Evolutionary conservation across 371 early-diverging fungal genomes (phyloP).

Genomic region (Mortierella sp.): DNA sequence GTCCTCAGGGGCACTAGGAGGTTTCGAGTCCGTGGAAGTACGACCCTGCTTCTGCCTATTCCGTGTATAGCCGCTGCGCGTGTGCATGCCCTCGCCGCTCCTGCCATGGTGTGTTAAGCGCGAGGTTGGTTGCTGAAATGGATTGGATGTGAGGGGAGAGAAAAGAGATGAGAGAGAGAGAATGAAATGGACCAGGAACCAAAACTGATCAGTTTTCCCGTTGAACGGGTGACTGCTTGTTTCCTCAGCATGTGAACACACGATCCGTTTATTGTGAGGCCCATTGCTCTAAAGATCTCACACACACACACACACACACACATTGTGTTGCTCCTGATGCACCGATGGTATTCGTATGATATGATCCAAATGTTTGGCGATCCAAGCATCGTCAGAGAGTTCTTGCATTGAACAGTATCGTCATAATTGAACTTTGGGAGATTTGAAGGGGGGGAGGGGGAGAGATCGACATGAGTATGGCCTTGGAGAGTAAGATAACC

Average conservation of each 20-base stretch:
- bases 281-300: too few relatives aligned
- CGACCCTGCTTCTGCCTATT: not conserved
- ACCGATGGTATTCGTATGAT: slow-evolving; percentile 23
- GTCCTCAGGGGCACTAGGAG: slow-evolving; percentile 1
- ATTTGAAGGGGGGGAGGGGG: not conserved
- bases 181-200: too few relatives aligned
- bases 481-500: not conserved
- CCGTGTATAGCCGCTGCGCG: slow-evolving; percentile 16
- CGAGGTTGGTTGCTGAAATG: slow-evolving; percentile 1
- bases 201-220: too few relatives aligned
- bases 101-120: slow-evolving; percentile 31
- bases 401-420: slow-evolving; percentile 30
- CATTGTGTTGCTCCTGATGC: too few relatives aligned
- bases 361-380: slow-evolving; percentile 30
- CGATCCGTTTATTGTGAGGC: too few relatives aligned
- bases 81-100: slow-evolving; percentile 32
- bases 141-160: not conserved
- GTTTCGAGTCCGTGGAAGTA: not conserved
- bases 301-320: too few relatives aligned
- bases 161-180: not conserved
- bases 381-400: slow-evolving; percentile 32
- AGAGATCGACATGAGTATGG: not conserved
- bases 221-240: not conserved
- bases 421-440: too few relatives aligned
- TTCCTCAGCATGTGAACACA: too few relatives aligned